phyloP scores from a whole-genome alignment of 495 filamentous ascomycete genomes.

The Aspergillus wentii region DNA sequence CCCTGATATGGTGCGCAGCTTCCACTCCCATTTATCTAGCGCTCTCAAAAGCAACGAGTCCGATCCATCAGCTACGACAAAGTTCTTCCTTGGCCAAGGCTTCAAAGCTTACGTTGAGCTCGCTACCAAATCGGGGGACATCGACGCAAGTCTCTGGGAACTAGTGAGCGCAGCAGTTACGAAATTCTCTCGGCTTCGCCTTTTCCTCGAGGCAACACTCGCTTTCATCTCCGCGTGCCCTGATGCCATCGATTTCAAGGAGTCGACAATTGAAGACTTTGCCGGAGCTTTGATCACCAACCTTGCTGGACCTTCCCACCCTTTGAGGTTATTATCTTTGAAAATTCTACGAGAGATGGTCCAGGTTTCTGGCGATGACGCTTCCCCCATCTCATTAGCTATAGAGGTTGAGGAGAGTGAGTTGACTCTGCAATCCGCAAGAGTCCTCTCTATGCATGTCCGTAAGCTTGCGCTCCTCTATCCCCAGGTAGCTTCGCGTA shows the following conservation, averaged over 20 bases:
- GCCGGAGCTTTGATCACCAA: slow-evolving; percentile 61
- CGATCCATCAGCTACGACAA: slow-evolving; percentile 7
- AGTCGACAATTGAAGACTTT: slow-evolving; percentile 48
- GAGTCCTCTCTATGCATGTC: slow-evolving; percentile 76
- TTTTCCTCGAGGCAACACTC: slow-evolving; percentile 64
- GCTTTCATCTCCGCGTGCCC: slow-evolving; percentile 51
- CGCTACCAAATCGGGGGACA: slow-evolving; percentile 18
- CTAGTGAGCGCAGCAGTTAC: slow-evolving; percentile 56
- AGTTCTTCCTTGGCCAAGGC: slow-evolving; percentile 38
- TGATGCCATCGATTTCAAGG: slow-evolving; percentile 34
- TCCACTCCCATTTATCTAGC: slow-evolving; percentile 29
- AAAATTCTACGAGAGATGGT: slow-evolving; percentile 50
- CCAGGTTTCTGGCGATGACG: slow-evolving; percentile 29
- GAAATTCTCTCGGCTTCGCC: slow-evolving; percentile 53
- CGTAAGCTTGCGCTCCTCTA: slow-evolving; percentile 68
- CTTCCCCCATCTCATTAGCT: slow-evolving; percentile 42
- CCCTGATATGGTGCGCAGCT: slow-evolving; percentile 25
- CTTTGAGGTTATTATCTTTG: slow-evolving; percentile 64
- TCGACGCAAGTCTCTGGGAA: slow-evolving; percentile 51
- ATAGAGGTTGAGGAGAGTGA: slow-evolving; percentile 74
- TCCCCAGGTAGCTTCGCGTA: slow-evolving; percentile 43
- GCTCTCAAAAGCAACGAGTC: slow-evolving; percentile 15
- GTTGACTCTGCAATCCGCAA: slow-evolving; percentile 65
- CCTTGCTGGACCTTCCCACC: slow-evolving; percentile 66
- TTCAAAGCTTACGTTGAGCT: slow-evolving; percentile 44